Evolutionary conservation across 169 alveolate species (phyloP), one percentile per base, ranked within the genome.

Genomic region (Sarcocystis neurona): DNA sequence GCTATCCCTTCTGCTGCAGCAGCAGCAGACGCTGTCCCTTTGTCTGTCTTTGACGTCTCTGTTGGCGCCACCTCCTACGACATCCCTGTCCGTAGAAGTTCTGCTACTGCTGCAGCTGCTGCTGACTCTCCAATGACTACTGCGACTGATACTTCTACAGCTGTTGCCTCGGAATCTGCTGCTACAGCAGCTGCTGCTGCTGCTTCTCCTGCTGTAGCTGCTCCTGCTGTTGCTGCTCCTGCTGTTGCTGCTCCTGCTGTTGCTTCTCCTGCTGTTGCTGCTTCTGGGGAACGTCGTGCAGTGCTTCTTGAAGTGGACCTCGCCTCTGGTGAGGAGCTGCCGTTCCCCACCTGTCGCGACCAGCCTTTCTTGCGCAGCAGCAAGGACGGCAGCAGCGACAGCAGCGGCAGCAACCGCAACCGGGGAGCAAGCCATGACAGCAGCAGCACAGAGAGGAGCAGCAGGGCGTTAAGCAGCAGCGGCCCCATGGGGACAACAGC

Each of bases 401-500:
- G 60, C 63, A 75, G 84, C 43, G 46, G 63, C 63, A 75, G 60
- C 84, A 75, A 44, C 84, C 39, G 84, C 84, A 75, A 27, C 84
- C n/a, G 32, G 66, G 20, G n/a, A n/a, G n/a, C n/a, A 12, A 20
- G 63, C 63, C 20, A 10, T 53, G 63, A 10, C 10, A 47, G 15
- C 84, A 75, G 63, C n/a, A 0, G 63, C 84, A 44, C 66, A 41
- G 46, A 39, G 84, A 56, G 6, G 23, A 27, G 84, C 66, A 43
- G 60, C 10, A n/a, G 30, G 39, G 15, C 41, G 41, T 63, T 10
- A n/a, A 8, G 5, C 75, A 6, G 39, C 75, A 63, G 75, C 75
- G 30, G 32, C 39, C 12, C n/a, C n/a, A n/a, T n/a, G n/a, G n/a
- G n/a, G n/a, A n/a, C n/a, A n/a, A 27, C 75, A 63, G 39, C 75